A percentile compares a stretch with the other conserved stretches of the same genome.
These are phyloP conservation scores for Hanseniaspora valbyensis DNA, from an alignment of 805 yeast species.

Conservation along the genomic window DNA sequence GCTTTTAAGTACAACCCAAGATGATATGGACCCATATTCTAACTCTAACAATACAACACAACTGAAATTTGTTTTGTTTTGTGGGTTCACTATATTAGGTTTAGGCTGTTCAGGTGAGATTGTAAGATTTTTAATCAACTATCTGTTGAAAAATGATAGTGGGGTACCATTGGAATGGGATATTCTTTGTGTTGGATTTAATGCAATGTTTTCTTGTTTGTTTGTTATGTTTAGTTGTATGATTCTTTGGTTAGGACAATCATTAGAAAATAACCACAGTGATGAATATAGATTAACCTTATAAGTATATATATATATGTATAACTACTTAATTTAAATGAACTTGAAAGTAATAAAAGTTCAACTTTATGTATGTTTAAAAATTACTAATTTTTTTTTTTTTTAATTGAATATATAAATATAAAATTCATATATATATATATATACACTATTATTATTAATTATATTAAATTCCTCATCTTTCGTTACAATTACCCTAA, in stretches of 20 bases:
- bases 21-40: slow-evolving; percentile 31
- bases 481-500: too few relatives aligned
- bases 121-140: slow-evolving; percentile 77
- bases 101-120: slow-evolving; percentile 91
- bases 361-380: too few relatives aligned
- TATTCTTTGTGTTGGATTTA: slow-evolving; percentile 14
- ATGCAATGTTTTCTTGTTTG: slow-evolving; percentile 23
- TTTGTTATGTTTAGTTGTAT: slow-evolving; percentile 82
- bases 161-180: slow-evolving; percentile 39
- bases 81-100: slow-evolving; percentile 86
- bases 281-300: slow-evolving; percentile 49
- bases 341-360: too few relatives aligned
- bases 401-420: too few relatives aligned
- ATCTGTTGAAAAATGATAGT: slow-evolving; percentile 84
- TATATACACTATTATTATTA: too few relatives aligned
- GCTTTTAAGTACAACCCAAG: slow-evolving; percentile 17
- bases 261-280: background rate
- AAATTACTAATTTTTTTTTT: too few relatives aligned
- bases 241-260: slow-evolving; percentile 80
- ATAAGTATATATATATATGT: slow-evolving; percentile 25
- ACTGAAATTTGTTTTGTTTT: slow-evolving; percentile 77
- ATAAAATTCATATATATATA: too few relatives aligned
- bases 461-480: too few relatives aligned
- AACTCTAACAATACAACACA: slow-evolving; percentile 54
- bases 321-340: too few relatives aligned